Evolutionary conservation across 306 rosid species (phyloP).

Genomic region (Casuarina equisetifolia): DNA sequence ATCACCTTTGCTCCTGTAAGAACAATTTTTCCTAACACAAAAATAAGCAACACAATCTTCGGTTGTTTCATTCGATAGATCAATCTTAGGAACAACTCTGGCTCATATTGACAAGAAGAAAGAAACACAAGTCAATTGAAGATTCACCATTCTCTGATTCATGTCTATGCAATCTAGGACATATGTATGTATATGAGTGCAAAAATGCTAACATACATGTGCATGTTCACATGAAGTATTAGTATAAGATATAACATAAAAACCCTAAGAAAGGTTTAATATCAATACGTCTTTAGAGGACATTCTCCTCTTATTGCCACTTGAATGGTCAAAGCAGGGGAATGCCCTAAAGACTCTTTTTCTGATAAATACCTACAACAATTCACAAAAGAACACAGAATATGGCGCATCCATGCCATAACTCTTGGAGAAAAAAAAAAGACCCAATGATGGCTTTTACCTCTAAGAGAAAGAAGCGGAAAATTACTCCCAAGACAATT

Average conservation of each 20-base stretch:
- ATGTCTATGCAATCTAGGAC: not conserved
- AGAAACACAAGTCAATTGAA: not conserved
- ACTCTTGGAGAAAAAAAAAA: no score
- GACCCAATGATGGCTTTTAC: no score
- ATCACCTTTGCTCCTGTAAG: slow-evolving; percentile 95
- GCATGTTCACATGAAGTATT: not conserved
- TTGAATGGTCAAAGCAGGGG: not conserved
- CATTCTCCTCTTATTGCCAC: not conserved
- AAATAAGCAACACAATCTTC: slow-evolving; percentile 87
- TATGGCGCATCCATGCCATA: not conserved
- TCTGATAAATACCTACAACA: not conserved
- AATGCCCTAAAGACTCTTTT: not conserved
- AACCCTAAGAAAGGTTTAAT: not conserved
- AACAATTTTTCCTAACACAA: slow-evolving; percentile 92
- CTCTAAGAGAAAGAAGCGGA: no score
- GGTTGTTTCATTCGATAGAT: slow-evolving; percentile 97
- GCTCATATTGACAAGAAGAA: slow-evolving; percentile 67
- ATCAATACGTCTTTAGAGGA: not conserved
- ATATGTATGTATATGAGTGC: not conserved
- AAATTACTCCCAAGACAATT: no score
- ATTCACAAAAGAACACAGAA: not conserved
- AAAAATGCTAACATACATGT: not conserved
- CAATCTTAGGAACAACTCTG: slow-evolving; percentile 93
- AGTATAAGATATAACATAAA: not conserved
- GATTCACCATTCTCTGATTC: not conserved